These are phyloP conservation scores for Neofusicoccum kwambonambiense DNA, from an alignment of 2,329 filamentous ascomycete species.

Conservation along the genomic window DNA sequence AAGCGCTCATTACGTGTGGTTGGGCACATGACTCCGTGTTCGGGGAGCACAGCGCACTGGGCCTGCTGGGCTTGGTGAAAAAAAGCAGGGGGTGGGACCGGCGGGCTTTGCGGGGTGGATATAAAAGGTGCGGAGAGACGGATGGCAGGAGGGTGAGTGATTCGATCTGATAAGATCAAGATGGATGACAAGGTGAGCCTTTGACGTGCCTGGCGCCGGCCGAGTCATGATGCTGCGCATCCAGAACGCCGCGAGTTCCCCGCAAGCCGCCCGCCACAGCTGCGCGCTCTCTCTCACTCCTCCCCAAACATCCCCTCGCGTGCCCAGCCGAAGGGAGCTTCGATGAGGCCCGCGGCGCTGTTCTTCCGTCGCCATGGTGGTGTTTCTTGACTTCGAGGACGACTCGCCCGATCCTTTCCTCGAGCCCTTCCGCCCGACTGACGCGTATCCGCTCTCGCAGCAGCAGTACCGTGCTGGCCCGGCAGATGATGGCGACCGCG, in stretches of 20 bases:
- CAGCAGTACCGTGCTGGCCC: slow-evolving; percentile 30
- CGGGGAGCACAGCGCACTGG: slow-evolving; percentile 9
- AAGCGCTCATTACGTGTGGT: background rate
- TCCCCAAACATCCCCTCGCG: background rate
- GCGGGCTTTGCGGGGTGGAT: background rate
- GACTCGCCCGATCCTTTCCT: slow-evolving; percentile 29
- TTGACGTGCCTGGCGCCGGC: background rate
- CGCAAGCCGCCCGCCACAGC: too few relatives aligned
- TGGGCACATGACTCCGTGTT: background rate
- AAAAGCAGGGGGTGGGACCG: background rate
- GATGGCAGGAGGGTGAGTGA: background rate
- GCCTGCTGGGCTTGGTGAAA: background rate
- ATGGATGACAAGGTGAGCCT: slow-evolving; percentile 2
- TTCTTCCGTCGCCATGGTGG: slow-evolving; percentile 38
- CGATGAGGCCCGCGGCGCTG: slow-evolving; percentile 15
- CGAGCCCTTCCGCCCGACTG: slow-evolving; percentile 20
- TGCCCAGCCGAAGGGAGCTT: slow-evolving; percentile 1
- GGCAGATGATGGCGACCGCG: slow-evolving; percentile 12
- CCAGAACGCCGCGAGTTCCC: too few relatives aligned
- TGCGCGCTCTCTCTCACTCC: background rate
- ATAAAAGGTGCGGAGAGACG: background rate
- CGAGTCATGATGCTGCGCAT: slow-evolving; percentile 13
- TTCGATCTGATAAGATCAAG: slow-evolving; percentile 8
- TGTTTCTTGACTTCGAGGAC: slow-evolving; percentile 45
- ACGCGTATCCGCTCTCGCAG: slow-evolving; percentile 23